These are phyloP conservation scores for Nigrograna mackinnonii DNA, from an alignment of 2,329 filamentous ascomycete genomes.

Conservation along the genomic window DNA sequence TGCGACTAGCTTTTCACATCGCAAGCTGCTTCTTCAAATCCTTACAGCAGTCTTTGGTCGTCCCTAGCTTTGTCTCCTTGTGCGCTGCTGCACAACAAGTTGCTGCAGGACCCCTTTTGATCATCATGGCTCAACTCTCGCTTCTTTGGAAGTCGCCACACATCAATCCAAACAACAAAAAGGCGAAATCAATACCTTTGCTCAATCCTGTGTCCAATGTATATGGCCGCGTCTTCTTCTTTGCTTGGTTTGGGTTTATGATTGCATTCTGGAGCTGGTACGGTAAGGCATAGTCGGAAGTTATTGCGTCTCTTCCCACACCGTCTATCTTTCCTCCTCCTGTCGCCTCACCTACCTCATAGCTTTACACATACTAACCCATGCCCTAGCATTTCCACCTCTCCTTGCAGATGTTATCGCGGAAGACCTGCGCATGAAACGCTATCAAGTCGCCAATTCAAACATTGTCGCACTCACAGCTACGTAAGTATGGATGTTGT, in stretches of 20 bases:
- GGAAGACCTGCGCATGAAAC: slow-evolving; percentile 71
- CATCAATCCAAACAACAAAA: slow-evolving; percentile 79
- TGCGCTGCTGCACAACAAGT: too few relatives aligned
- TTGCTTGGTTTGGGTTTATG: slow-evolving; percentile 84
- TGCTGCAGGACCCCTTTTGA: too few relatives aligned
- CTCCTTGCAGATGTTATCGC: slow-evolving; percentile 64
- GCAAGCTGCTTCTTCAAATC: too few relatives aligned
- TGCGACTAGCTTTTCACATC: too few relatives aligned
- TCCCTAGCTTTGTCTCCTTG: too few relatives aligned
- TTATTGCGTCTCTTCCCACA: slow-evolving; percentile 12
- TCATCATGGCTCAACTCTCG: slow-evolving; percentile 19
- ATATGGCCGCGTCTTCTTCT: slow-evolving; percentile 86
- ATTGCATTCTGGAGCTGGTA: slow-evolving; percentile 81
- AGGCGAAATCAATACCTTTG: slow-evolving; percentile 76
- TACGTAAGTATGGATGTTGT: slow-evolving; percentile 15
- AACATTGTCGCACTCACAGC: slow-evolving; percentile 75
- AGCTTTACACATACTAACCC: too few relatives aligned
- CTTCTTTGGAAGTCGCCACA: slow-evolving; percentile 57
- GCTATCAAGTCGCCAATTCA: slow-evolving; percentile 76
- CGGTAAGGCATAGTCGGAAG: slow-evolving; percentile 18
- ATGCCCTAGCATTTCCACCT: slow-evolving; percentile 35
- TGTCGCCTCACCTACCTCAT: too few relatives aligned
- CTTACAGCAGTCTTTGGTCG: too few relatives aligned
- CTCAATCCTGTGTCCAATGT: slow-evolving; percentile 73
- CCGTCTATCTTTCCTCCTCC: neutral